Conservation (phyloP, 768 basidiomycete species). For the Imleria badia region DNA sequence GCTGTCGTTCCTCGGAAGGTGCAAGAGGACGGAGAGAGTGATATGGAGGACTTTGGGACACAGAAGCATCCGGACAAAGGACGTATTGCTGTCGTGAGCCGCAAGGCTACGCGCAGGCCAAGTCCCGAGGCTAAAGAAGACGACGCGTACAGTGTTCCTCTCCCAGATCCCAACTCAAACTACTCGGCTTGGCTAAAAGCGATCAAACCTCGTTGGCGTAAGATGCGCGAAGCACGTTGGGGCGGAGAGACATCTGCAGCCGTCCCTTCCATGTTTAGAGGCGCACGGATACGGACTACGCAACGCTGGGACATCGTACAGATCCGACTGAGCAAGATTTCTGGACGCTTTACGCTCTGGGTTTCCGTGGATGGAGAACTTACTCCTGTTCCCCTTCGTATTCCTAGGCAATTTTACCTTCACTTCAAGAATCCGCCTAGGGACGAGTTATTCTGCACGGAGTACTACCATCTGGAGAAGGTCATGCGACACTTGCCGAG, state of each 20-base stretch:
- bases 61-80: constrained; percentile 27
- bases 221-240: constrained; percentile 47
- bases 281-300: constrained; percentile 54
- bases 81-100: constrained; percentile 55
- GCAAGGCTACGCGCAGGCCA: constrained; percentile 42
- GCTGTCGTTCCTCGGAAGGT: constrained; percentile 15
- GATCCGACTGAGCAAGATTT: constrained; percentile 70
- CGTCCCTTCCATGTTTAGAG: constrained; percentile 75
- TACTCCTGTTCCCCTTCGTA: constrained; percentile 75
- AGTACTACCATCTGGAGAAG: constrained; percentile 69
- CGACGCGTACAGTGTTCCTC: constrained; percentile 28
- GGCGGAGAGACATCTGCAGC: constrained; percentile 41
- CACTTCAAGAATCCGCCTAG: constrained; percentile 74
- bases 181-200: constrained; percentile 79
- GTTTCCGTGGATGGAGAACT: constrained; percentile 78
- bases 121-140: constrained; percentile 43
- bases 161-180: constrained; percentile 62
- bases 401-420: constrained; percentile 91
- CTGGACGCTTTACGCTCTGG: constrained; percentile 89
- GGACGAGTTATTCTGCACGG: constrained; percentile 65
- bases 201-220: constrained; percentile 78
- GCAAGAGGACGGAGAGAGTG: constrained; percentile 26
- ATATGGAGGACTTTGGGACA: constrained; percentile 63
- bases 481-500: constrained; percentile 79
- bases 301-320: constrained; percentile 93